Base-by-base conservation (phyloP, 2,329 filamentous ascomycete genomes). In the Teratosphaeria gauchensis region DNA sequence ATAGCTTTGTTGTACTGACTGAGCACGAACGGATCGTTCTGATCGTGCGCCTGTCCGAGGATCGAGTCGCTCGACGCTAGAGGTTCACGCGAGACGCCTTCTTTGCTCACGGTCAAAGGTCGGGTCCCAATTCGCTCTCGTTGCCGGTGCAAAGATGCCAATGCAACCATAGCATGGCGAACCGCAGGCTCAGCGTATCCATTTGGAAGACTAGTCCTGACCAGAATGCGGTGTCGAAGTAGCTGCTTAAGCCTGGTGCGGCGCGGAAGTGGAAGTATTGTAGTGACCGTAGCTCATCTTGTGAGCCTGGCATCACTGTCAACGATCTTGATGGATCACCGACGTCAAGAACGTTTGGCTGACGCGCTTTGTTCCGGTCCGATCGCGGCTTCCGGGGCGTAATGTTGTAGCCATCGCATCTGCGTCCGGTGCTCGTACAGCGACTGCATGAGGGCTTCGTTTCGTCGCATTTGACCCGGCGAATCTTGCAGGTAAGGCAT, bases 391-490 rank as follows among this genome's bases (percentile, higher is more conserved):
- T 61, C 31, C 61, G 31, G 16, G 59, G 61, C 32, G 54, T 56
- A 48, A 61, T 57, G 16, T 42, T n/a, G 52, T 65, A 65, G 21
- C 63, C 63, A 56, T 63, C 63, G 54, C 63, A 63, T 30, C 56
- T 63, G 14, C 63, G 58, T 14, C 62, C 63, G 9, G 63, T 64
- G 58, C 77, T 80, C 35, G 75, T 76, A 64, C 82, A 84, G 58
- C 79, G 77, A 38, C 76, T 68, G 63, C 82, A 84, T 46, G 68
- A 72, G 1, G 81, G 81, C 58, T 79, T 82, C 19, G 69, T 71
- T 69, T 83, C 81, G 11, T 63, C 61, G 53, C 59, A 63, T 38
- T 60, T 59, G 24, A 62, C 28, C 6, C 58, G 48, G 16, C 59
- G 53, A 16, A 59, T 61, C 51, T 61, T 59, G 53, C 59, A 61